Evolutionary conservation across 306 rosid species (phyloP), one percentile per base, ranked within the genome.

Genomic region (Mimosa pudica): DNA sequence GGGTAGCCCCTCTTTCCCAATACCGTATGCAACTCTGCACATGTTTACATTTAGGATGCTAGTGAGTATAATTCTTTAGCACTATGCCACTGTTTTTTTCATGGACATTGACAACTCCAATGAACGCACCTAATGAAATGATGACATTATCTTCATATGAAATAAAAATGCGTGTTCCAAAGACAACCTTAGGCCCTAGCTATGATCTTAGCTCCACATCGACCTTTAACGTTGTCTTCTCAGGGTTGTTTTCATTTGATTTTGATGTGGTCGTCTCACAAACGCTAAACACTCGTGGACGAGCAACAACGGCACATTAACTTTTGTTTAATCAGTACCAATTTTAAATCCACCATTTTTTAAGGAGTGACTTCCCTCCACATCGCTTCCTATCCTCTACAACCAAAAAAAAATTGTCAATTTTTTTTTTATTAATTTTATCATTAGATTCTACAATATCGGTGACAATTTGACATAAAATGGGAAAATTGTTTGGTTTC

Each of bases 241-340:
- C 57, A 10, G 17, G 11, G 55, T 36, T 57, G 54, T 38, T 16
- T 47, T 52, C 66, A 57, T 51, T 64, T 62, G 60, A 80, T 78
- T 5, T 8, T 45, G n/a, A 12, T 49, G 7, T 14, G 6, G 4
- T 14, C 18, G 0, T 4, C n/a, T 51, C 57, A 49, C 17, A 13
- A 14, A 13, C 13, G 52, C 52, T 48, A 48, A 48, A 13, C 52
- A 48, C 57, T 13, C 18, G 6, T 14, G 57, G 60, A 52, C 20
- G 24, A 5, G 60, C 60, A 17, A 52, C 20, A 52, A 17, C 3
- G 0, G 9, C 60, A 16, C 60, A 38, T 24, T 24, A 24, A 24
- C 30, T 24, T 24, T 24, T 24, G 30, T 24, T 24, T 24, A 24
- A 24, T 24, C 30, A 24, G 30, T 24, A 24, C 30, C 30, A 24